Base-by-base conservation (phyloP, 2,329 filamentous ascomycete genomes). In the Aspergillus candidus region DNA sequence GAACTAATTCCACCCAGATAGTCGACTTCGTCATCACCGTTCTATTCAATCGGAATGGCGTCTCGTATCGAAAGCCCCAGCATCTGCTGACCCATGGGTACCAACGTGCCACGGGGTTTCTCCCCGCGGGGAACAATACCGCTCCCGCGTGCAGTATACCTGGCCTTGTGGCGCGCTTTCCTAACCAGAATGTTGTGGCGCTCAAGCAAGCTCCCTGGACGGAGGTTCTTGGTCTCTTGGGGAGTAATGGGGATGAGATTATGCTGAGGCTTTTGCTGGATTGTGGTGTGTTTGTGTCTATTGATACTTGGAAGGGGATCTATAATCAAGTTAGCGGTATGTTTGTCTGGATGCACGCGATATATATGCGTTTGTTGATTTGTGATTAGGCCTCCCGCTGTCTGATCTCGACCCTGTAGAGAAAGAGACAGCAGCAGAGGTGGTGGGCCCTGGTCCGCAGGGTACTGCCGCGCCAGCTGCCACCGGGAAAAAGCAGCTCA, bases 11-110 rank as follows among this genome's bases (percentile, higher is more conserved):
- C 13, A 18, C 32, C 13, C 54, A 89, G 84, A 78, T 91, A 54
- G 74, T 91, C 35, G 84, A 90, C 58, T 88, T 86, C 63, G 77
- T 79, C 22, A 79, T 96, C 34, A 89, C 84, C 80, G 74, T 79
- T 8, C 71, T 95, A 2, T 95, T 94, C 63, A 79, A 77, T 11
- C 75, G 77, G 53, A 67, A 72, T 12, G 69, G 73, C 29, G 61
- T 61, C 14, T 57, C 64, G 22, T 67, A 66, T 46, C 63, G 72
- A 39, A 78, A 76, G 57, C 83, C 84, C 2, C 77, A 79, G 40
- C 87, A 96, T 67, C 58, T 95, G 4, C 76, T 98, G 4, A 90
- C 88, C 54, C 84, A 94, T 71, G 91, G 91, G 17, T 94, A 83
- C 56, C 80, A 84, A 55, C 79, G 75, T 53, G 63, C 66, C 3